Base-by-base conservation (phyloP, 23 red algal species). In the Gracilaria vermiculophylla region DNA sequence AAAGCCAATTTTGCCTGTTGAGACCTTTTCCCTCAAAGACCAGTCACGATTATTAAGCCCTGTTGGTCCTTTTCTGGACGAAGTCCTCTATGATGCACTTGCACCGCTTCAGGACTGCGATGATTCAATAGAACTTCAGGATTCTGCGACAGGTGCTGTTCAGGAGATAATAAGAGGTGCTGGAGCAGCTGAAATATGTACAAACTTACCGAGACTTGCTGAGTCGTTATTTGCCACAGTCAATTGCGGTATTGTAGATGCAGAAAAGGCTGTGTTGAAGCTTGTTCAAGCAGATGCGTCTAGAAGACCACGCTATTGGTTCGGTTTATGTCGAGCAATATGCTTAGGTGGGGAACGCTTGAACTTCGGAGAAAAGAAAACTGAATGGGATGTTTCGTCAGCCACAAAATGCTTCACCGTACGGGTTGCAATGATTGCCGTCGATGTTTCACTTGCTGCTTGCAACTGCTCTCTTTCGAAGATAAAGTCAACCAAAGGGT, bases 251-350 rank as follows among this genome's bases (percentile, higher is more conserved):
- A 49, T 74, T 66, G 23, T 49, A 6, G 87, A 29, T 7, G 87
- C 87, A 21, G 61, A 74, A 29, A 73, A 58, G 64, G 50, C 78
- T 9, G 19, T 80, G 4, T 19, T 62, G 44, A 69, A 60, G 32
- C 57, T 91, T 53, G 87, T 60, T 32, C 27, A 39, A 57, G 73
- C 58, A 27, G 76, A 91, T 81, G 87, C 75, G 9, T 33, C 37
- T 27, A 50, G 31, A 25, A 62, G 87, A 80, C 87, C 76, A 25
- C 57, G 64, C 15, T 91, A 91, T 23, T 91, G 87, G 87, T 80
- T 91, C 45, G 75, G 87, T 16, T 53, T 91, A 29, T 91, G 87
- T 70, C 74, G 87, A 16, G 87, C 74, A 27, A 74, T 91, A 39
- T 81, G 62, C 54, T 24, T 91, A 24, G 75, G 60, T 23, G 87